Percentiles rank a stretch among this genome's conserved stretches.
phyloP scores from a whole-genome alignment of 1,284 basidiomycete species.

The Malassezia dermatis region DNA sequence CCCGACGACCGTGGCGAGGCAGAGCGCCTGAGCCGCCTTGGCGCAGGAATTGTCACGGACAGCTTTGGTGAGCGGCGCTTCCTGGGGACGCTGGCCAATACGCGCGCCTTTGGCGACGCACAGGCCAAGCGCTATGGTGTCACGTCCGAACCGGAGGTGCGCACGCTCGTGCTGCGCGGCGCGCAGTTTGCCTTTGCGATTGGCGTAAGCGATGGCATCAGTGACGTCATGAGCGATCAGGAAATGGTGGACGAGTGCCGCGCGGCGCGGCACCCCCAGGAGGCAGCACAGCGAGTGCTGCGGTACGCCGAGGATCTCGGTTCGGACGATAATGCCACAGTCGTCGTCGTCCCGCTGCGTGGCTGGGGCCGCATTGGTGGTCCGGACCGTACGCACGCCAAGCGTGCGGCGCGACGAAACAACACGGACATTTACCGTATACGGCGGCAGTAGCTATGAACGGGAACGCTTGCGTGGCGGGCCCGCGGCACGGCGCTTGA shows the following conservation, averaged over 20 bases:
- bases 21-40: constrained; percentile 71
- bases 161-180: constrained; percentile 60
- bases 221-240: constrained; percentile 78
- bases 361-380: constrained; percentile 78
- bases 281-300: constrained; percentile 71
- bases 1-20: constrained; percentile 79
- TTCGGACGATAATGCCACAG: constrained; percentile 79
- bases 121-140: constrained; percentile 63
- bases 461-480: background rate
- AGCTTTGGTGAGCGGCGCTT: constrained; percentile 89
- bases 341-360: constrained; percentile 77
- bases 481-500: constrained; percentile 2
- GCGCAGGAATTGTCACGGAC: constrained; percentile 78
- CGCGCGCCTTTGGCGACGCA: constrained; percentile 82
- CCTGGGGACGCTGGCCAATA: constrained; percentile 93
- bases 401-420: constrained; percentile 24
- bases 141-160: constrained; percentile 88
- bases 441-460: constrained; percentile 20
- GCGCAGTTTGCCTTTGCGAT: constrained; percentile 34
- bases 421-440: constrained; percentile 32
- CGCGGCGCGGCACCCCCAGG: constrained; percentile 60
- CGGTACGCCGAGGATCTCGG: constrained; percentile 79
- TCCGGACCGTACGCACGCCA: constrained; percentile 61
- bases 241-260: constrained; percentile 86
- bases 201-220: constrained; percentile 63